phyloP scores from a whole-genome alignment of 2,329 filamentous ascomycete genomes.

The Phoma sp. region DNA sequence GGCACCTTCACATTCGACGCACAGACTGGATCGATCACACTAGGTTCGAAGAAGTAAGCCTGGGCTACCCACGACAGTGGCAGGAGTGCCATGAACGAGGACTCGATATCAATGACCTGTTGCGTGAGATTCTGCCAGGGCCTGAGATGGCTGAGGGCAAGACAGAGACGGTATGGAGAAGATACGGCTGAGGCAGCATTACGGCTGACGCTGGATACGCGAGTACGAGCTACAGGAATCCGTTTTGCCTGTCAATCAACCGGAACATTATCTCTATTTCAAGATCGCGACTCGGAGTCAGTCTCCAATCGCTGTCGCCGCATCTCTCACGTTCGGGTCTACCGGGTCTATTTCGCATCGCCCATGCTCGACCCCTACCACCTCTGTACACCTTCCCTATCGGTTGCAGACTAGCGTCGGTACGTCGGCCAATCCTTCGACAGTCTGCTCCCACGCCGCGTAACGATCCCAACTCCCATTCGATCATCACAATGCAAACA shows the following conservation, averaged over 20 bases:
- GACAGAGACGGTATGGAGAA: conserved; percentile 37
- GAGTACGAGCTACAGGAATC: conserved; percentile 7
- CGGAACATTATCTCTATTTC: neutral
- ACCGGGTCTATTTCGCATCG: neutral
- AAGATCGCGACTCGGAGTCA: no score
- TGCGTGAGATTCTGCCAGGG: conserved; percentile 56
- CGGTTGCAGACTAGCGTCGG: conserved; percentile 19
- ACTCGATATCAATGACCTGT: conserved; percentile 53
- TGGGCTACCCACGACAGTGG: conserved; percentile 58
- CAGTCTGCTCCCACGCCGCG: conserved; percentile 13
- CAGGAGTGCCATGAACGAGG: conserved; percentile 51
- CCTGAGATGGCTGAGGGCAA: conserved; percentile 39
- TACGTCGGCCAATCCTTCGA: conserved; percentile 19
- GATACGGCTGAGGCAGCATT: conserved; percentile 27
- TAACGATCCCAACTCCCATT: neutral
- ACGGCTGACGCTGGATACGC: neutral
- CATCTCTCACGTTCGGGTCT: no score
- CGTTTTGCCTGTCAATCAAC: neutral
- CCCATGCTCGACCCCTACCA: neutral
- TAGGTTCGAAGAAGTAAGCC: conserved; percentile 55
- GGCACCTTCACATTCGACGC: conserved; percentile 54
- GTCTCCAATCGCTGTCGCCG: no score
- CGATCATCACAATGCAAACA: neutral
- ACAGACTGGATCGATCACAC: conserved; percentile 57
- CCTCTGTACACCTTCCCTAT: conserved; percentile 28